Percentiles rank a stretch among this genome's conserved stretches.
Conservation (phyloP, 78 protist genomes). For the Cavenderia fasciculata region DNA sequence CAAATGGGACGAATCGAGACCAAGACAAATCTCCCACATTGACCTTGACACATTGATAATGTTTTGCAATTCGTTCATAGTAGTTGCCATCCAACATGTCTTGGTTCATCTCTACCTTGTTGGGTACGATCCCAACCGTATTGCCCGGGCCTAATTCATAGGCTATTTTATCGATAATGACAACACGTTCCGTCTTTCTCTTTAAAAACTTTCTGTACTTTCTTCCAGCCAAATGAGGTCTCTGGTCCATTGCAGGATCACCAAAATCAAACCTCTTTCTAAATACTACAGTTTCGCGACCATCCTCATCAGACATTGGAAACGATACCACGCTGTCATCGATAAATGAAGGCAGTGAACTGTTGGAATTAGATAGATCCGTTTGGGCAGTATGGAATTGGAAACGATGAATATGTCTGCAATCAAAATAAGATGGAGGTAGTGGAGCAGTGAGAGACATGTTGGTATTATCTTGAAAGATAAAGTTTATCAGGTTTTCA, state of each 20-base stretch:
- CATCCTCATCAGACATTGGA: too few relatives aligned
- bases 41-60: neutral
- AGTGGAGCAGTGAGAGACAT: neutral
- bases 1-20: constrained; percentile 20
- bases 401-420: too few relatives aligned
- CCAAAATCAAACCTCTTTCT: too few relatives aligned
- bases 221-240: too few relatives aligned
- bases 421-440: neutral
- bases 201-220: neutral
- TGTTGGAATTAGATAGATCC: neutral
- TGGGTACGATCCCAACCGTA: neutral
- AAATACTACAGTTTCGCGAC: too few relatives aligned
- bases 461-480: neutral
- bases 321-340: neutral
- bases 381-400: too few relatives aligned
- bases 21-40: neutral
- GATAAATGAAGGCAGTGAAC: neutral
- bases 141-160: neutral
- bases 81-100: neutral
- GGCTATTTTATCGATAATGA: neutral
- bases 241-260: too few relatives aligned
- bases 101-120: neutral
- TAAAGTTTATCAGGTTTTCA: neutral
- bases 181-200: neutral
- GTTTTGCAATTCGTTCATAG: neutral